A percentile compares a stretch with the other conserved stretches of the same genome.
phyloP scores from a whole-genome alignment of 805 yeast genomes.

The Candida parachauliodes region DNA sequence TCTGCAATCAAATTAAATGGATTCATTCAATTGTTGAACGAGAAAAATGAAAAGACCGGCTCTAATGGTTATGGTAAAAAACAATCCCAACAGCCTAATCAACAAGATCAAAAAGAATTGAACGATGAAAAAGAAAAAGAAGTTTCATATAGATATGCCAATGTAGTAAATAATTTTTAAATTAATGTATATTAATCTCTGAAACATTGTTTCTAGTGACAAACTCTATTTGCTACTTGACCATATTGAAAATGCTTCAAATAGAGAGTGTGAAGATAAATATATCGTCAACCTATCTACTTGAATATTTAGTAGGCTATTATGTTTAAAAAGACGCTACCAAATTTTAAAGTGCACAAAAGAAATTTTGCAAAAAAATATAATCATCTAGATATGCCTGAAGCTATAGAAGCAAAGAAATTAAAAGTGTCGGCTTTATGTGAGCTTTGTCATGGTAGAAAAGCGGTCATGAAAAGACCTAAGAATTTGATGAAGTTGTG shows the following conservation, averaged over 20 bases:
- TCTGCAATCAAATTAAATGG: constrained; percentile 82
- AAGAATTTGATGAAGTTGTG: constrained; percentile 88
- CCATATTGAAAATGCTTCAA: no score
- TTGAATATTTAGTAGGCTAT: not conserved
- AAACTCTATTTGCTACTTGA: no score
- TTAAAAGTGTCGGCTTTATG: constrained; percentile 52
- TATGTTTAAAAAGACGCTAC: constrained; percentile 1
- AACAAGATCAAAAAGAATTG: constrained; percentile 16
- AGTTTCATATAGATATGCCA: constrained; percentile 39
- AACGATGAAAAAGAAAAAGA: constrained; percentile 17
- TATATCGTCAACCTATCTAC: no score
- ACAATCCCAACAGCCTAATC: constrained; percentile 32
- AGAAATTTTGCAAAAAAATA: constrained; percentile 3
- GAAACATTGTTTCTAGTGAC: no score
- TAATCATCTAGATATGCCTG: constrained; percentile 2
- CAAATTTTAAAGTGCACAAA: not conserved
- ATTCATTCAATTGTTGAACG: constrained; percentile 71
- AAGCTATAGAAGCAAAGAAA: constrained; percentile 13
- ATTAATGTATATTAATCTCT: constrained; percentile 1
- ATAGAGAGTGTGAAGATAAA: no score
- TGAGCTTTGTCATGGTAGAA: constrained; percentile 77
- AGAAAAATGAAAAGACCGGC: constrained; percentile 80
- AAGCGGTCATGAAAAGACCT: constrained; percentile 88
- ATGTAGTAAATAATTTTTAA: constrained; percentile 19
- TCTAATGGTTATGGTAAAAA: constrained; percentile 63